Evolutionary conservation across 2,329 filamentous ascomycete species (phyloP).

Genomic region (Fonsecaea nubica): DNA sequence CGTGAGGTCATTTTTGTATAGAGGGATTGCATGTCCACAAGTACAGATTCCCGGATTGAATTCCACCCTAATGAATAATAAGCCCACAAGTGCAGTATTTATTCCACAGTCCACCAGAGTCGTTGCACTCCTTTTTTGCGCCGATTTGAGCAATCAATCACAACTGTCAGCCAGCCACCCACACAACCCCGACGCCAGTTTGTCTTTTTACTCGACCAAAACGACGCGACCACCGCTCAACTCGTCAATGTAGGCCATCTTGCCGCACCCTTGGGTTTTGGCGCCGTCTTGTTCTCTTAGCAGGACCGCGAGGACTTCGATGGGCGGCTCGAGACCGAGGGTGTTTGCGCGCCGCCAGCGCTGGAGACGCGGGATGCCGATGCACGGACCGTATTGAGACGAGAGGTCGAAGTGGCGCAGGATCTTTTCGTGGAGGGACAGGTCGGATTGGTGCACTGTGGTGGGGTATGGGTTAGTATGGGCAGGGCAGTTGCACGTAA

Average conservation of each 20-base stretch:
- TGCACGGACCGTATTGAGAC: constrained; percentile 88
- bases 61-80: too few species aligned
- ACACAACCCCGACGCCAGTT: too few species aligned
- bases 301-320: constrained; percentile 87
- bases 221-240: constrained; percentile 33
- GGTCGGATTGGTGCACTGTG: constrained; percentile 74
- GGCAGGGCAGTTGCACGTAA: neutral
- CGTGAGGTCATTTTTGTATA: too few species aligned
- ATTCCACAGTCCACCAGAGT: neutral
- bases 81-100: too few species aligned
- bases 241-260: constrained; percentile 40
- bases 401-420: constrained; percentile 91
- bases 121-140: too few species aligned
- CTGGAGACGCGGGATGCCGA: constrained; percentile 79
- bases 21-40: too few species aligned
- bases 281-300: constrained; percentile 64
- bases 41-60: too few species aligned
- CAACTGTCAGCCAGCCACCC: neutral
- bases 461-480: neutral
- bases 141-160: too few species aligned
- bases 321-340: constrained; percentile 82
- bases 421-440: constrained; percentile 81
- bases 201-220: constrained; percentile 25
- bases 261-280: constrained; percentile 33
- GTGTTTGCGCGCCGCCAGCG: constrained; percentile 86